Conservation (phyloP, 2,329 filamentous ascomycete species). For the Pseudocercospora fuligena region DNA sequence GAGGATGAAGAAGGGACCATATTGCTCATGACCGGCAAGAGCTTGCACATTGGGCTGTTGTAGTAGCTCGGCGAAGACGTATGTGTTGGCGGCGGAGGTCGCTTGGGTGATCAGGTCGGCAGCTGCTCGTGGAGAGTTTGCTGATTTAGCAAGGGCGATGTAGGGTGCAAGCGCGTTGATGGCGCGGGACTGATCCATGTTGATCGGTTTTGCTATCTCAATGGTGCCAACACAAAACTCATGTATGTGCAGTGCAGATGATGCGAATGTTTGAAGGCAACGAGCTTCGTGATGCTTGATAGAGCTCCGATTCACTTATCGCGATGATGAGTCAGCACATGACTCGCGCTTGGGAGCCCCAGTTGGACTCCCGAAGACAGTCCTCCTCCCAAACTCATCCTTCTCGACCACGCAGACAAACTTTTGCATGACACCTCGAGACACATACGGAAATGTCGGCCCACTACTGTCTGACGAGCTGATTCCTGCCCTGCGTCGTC, state of each 20-base stretch:
- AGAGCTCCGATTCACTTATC: not conserved
- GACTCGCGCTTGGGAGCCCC: not conserved
- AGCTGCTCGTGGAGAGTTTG: constrained; percentile 80
- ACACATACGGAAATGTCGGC: too few relatives aligned
- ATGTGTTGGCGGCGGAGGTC: constrained; percentile 87
- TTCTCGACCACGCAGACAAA: too few relatives aligned
- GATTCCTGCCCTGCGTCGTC: too few relatives aligned
- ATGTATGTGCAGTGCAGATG: not conserved
- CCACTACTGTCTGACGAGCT: too few relatives aligned
- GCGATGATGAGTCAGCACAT: not conserved
- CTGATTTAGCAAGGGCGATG: constrained; percentile 83
- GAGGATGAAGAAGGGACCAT: constrained; percentile 67
- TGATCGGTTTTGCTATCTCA: not conserved
- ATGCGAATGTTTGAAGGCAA: too few relatives aligned
- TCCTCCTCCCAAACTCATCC: too few relatives aligned
- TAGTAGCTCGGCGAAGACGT: constrained; percentile 92
- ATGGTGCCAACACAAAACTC: not conserved
- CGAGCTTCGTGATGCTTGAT: not conserved
- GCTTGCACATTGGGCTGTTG: constrained; percentile 77
- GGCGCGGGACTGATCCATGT: constrained; percentile 72
- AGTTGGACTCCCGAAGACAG: not conserved
- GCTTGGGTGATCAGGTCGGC: constrained; percentile 86
- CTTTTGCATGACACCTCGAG: too few relatives aligned
- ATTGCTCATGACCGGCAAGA: constrained; percentile 67
- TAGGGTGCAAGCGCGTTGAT: constrained; percentile 77